Base-by-base conservation (phyloP, 768 basidiomycete species). In the Macrolepiota fuliginosa region DNA sequence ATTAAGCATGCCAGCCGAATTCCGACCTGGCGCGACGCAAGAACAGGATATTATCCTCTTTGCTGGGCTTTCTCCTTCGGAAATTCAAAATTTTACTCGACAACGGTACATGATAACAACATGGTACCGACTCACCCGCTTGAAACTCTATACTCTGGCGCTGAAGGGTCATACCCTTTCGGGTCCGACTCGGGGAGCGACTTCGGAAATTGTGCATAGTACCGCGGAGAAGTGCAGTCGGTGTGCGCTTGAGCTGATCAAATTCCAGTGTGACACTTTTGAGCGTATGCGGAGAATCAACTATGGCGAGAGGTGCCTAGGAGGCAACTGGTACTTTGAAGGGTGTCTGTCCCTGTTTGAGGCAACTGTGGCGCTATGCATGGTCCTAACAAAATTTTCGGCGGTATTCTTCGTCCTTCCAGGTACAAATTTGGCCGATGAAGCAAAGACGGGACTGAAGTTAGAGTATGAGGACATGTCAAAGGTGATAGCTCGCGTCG, bases 321-420 rank as follows among this genome's bases (percentile, higher is more conserved):
- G 59, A 4, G 52, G 42, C 7, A 61, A 61, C 61, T 80, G 78
- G 77, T 73, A 73, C 56, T 80, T 79, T 63, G 75, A 75, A 62
- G 79, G 77, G 4, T 80, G 76, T 62, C 76, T 77, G 66, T 76
- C 77, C 7, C 70, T 81, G 11, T 79, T 81, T 63, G 81, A 83
- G 66, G 80, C 78, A 29, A 74, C 78, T 15, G 75, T 83, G 56
- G 77, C 78, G 60, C 75, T 83, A 22, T 70, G 78, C 37, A 77
- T 78, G 24, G 77, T 74, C 12, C 65, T 79, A 55, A 70, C 78
- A 15, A 77, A 77, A 56, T 70, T 71, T 46, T 76, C 77, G 45
- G 36, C 52, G 13, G 45, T 22, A 6, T 61, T 61, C 22, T 24
- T 61, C 12, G 40, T 46, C 12, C 53, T 39, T 24, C 53, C 52